Base-by-base conservation (phyloP, 257 asterid species). In the Mentha longifolia region DNA sequence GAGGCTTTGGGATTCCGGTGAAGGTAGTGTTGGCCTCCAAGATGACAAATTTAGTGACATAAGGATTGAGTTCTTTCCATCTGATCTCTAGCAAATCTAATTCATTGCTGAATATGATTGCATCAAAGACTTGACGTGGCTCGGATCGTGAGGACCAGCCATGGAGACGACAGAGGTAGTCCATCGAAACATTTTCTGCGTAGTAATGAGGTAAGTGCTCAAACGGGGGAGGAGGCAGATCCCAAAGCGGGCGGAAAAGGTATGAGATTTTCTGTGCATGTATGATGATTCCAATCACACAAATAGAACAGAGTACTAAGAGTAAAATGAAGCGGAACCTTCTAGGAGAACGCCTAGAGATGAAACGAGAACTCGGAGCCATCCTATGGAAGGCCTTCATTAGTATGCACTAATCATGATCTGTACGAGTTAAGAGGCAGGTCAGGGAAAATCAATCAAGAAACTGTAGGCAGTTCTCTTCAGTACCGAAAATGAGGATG, bases 161-260 rank as follows among this genome's bases (percentile, higher is more conserved):
- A 13, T 94, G 99, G 81, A 89, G 88, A 62, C 49, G 85, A 60
- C 99, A 94, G 20, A 94, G 96, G 76, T 83, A 72, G 62, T 66
- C 84, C 90, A 82, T 89, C 2, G 99, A 88, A 22, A 94, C 92
- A 47, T 91, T 94, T 78, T 91, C 97, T 2, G 98, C 98, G 64
- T 94, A 89, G 60, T 85, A 94, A 79, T 94, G 99, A 10, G 97
- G 98, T 31, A 94, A 47, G 50, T 63, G 85, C 72, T 81, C 76
- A 2, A 94, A 89, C 0, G 87, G 84, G 2, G 84, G 69, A 22
- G 98, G 99, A 55, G 99, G 90, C 9, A 68, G 67, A 83, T 94
- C 99, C 99, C 99, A 94, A 52, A 94, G 86, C 8, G 99, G 99
- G 4, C 98, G 97, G 72, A 94, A 81, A 37, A 94, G 89, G 67